Base-by-base conservation (phyloP, 768 basidiomycete genomes). In the Antrodiella citrinella region DNA sequence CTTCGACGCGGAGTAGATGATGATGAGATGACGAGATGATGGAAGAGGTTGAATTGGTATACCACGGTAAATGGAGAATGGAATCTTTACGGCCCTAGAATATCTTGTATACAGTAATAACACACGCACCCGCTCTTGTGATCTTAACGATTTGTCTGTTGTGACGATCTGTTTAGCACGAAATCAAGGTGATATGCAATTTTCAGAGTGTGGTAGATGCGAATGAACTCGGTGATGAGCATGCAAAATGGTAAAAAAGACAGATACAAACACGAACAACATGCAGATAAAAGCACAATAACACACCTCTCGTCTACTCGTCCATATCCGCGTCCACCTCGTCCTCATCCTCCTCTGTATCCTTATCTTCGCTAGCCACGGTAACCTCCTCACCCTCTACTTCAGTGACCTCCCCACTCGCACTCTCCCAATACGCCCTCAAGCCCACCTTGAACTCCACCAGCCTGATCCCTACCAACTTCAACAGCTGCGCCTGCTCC, bases 401-500 rank as follows among this genome's bases (percentile, higher is more conserved):
- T 64, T 83, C 73, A 1, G 72, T 69, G 30, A 91, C 81, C 57
- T 81, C 72, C 19, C 81, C 87, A 25, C 73, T 81, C 51, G 69
- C 71, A 44, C 82, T 76, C 55, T 84, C 81, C 88, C 89, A 92
- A 51, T 83, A 70, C 40, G 81, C 77, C 49, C 80, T 74, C 51
- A 91, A 65, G n/a, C 72, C 75, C 20, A 91, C 81, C 54, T 79
- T 74, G 67, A 94, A 94, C 44, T 74, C 76, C 2, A 92, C 92
- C 86, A 94, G 86, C 69, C 81, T 84, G 60, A 92, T 79, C 10
- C 91, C 91, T 39, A 92, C 80, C 53, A 98, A 73, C 73, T 98
- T 97, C 54, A 99, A 71, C 43, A 98, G 70, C 67, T 97, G 90
- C 22, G 93, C 84, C 71, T 97, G 89, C 67, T 98, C 94, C 48